Base-by-base conservation (phyloP, 306 rosid species). In the Lagenaria siceraria region DNA sequence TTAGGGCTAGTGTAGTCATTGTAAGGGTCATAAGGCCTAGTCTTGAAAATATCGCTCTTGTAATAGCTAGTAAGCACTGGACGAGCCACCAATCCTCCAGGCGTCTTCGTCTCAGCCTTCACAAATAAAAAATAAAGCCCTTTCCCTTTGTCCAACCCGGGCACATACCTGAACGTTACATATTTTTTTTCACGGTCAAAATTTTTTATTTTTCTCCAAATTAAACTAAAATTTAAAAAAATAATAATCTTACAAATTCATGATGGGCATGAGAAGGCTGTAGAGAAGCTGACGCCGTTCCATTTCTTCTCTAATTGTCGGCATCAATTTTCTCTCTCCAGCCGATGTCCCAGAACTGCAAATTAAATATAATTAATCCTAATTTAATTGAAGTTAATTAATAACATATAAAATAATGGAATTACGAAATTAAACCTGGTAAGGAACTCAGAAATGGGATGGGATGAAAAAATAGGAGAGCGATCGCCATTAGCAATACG, bases 271-370 rank as follows among this genome's bases (percentile, higher is more conserved):
- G 25, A 86, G 97, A 77, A 95, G 88, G 68, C 96, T 92, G 88
- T 87, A 95, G 6, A 95, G 77, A 1, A 78, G 61, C 24, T 85
- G 89, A 31, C 99, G 97, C 33, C 99, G 99, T 76, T 95, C 88
- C 91, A 89, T 59, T 35, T 95, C 99, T 60, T 88, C 88, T 24
- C 63, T 59, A 78, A 90, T 92, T 9, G 97, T 92, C 1, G 99
- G 99, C 92, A 88, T 92, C 86, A 95, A 40, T 75, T 95, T 95
- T 75, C 97, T 82, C 78, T 95, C 97, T 0, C 99, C 99, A 6
- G 93, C 97, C 0, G 99, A 95, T 10, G 99, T 95, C 66, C 99
- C 99, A 36, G 99, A 95, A 40, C 99, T 95, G 91, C 58, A 83
- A 38, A 77, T 25, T 21, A 60, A 33, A 59, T 24, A 27, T 2